Evolutionary conservation across 2,329 filamentous ascomycete genomes (phyloP).

Genomic region (Ceratocystis cacaofunesta): DNA sequence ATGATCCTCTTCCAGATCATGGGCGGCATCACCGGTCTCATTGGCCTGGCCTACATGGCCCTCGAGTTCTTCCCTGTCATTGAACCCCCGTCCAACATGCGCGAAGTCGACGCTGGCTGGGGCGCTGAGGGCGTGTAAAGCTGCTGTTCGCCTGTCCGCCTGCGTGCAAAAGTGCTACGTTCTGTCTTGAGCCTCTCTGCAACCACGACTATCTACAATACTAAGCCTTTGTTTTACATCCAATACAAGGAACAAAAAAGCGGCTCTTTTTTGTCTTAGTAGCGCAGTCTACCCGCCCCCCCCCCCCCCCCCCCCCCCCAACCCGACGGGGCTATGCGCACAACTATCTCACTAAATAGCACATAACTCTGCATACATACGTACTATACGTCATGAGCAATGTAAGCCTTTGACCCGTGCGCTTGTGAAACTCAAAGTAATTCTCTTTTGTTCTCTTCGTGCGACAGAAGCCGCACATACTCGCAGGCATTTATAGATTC

Average conservation of each 20-base stretch:
- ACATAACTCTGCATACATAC: neutral
- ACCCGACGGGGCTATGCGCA: too few relatives aligned
- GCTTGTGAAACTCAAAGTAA: neutral
- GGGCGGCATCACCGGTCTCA: conserved; percentile 60
- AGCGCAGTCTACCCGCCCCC: too few relatives aligned
- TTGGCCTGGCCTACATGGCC: conserved; percentile 63
- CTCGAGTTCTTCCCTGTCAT: conserved; percentile 67
- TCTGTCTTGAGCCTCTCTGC: too few relatives aligned
- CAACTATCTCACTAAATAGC: neutral
- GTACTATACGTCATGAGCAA: neutral
- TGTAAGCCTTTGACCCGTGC: neutral
- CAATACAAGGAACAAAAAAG: too few relatives aligned
- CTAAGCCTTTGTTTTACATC: too few relatives aligned
- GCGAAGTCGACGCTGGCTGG: conserved; percentile 61
- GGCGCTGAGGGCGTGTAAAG: conserved; percentile 59
- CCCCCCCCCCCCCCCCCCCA: too few relatives aligned
- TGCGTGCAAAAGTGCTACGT: too few relatives aligned
- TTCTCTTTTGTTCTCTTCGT: neutral
- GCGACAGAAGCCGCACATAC: too few relatives aligned
- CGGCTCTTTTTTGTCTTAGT: neutral
- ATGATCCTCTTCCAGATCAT: conserved; percentile 55
- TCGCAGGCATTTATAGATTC: neutral
- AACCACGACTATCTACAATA: neutral
- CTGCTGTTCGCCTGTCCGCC: too few relatives aligned
- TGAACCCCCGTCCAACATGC: conserved; percentile 69